Percentiles rank a stretch among this genome's conserved stretches.
Conservation (phyloP, 2,329 filamentous ascomycete species). For the Domatiomyces globalis region DNA sequence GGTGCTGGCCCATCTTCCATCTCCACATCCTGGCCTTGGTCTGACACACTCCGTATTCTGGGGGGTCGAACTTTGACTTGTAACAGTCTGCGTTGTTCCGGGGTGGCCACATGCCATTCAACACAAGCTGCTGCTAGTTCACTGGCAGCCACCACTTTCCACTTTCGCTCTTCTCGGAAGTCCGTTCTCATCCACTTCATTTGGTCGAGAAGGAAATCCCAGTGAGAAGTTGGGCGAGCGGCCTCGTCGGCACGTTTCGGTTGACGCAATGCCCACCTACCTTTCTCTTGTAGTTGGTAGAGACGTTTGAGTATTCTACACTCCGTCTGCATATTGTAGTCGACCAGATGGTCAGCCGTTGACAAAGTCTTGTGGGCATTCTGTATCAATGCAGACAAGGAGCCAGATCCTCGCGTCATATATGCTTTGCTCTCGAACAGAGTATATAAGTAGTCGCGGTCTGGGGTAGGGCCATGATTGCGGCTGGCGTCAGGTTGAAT, state of each 20-base stretch:
- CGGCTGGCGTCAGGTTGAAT: constrained; percentile 35
- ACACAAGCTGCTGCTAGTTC: constrained; percentile 72
- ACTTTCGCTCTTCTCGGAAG: constrained; percentile 84
- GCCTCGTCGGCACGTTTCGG: constrained; percentile 75
- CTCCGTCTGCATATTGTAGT: constrained; percentile 73
- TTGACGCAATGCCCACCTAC: constrained; percentile 86
- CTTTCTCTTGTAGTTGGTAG: constrained; percentile 77
- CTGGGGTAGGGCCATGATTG: constrained; percentile 28
- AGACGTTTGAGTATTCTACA: constrained; percentile 75
- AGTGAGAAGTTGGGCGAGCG: constrained; percentile 59
- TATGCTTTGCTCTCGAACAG: constrained; percentile 48
- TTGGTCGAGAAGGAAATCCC: constrained; percentile 75
- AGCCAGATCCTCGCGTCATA: constrained; percentile 38
- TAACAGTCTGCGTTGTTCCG: constrained; percentile 50
- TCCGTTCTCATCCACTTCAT: constrained; percentile 98
- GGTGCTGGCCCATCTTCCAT: constrained; percentile 17
- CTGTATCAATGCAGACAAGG: constrained; percentile 57
- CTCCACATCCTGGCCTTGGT: constrained; percentile 17
- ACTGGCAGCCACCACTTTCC: constrained; percentile 71
- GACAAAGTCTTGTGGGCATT: constrained; percentile 81
- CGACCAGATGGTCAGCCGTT: constrained; percentile 69
- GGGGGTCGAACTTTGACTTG: constrained; percentile 49
- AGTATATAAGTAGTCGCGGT: constrained; percentile 48
- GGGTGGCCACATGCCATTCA: constrained; percentile 56
- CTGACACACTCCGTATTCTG: constrained; percentile 4